Base-by-base conservation (phyloP, 2,329 filamentous ascomycete species). In the Neoarthrinium moseri region DNA sequence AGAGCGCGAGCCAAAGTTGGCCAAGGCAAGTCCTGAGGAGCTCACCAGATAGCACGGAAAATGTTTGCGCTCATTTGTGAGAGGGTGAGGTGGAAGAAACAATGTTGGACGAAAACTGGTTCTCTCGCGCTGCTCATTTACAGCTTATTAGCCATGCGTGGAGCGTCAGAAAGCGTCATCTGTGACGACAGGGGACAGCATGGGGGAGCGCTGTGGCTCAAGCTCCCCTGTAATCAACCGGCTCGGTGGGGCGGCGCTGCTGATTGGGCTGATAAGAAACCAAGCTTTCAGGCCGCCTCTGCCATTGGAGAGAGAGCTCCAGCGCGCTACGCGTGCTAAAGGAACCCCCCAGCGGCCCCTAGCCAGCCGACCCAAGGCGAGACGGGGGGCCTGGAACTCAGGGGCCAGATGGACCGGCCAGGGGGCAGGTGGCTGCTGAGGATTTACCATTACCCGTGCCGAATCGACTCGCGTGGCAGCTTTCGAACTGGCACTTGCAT, bases 361-460 rank as follows among this genome's bases (percentile, higher is more conserved):
- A n/a, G n/a, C n/a, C n/a, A n/a, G n/a, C n/a, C n/a, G n/a, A n/a
- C n/a, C n/a, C n/a, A n/a, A n/a, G n/a, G n/a, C n/a, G n/a, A n/a
- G n/a, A n/a, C n/a, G n/a, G n/a, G n/a, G n/a, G n/a, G n/a, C n/a
- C n/a, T 8, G 8, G 8, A 29, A n/a, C 26, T 8, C n/a, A 29
- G 26, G 8, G 8, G 26, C 26, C n/a, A n/a, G n/a, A 8, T 29
- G 26, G 26, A 7, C n/a, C 26, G 26, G 26, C n/a, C 8, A 29
- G 26, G n/a, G 21, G 32, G 12, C 27, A 34, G 44, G 36, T 45
- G 26, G 17, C 21, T 10, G 22, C 15, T 32, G 38, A 38, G 47
- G 46, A 46, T 45, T 49, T 49, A 46, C 33, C 21, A 49, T 49
- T 29, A 41, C 43, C 47, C 47, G 43, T 29, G 38, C 43, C 47